Percentiles rank a stretch among this genome's conserved stretches.
phyloP scores from a whole-genome alignment of 1,139 yeast genomes.

The Pichia cactophila region DNA sequence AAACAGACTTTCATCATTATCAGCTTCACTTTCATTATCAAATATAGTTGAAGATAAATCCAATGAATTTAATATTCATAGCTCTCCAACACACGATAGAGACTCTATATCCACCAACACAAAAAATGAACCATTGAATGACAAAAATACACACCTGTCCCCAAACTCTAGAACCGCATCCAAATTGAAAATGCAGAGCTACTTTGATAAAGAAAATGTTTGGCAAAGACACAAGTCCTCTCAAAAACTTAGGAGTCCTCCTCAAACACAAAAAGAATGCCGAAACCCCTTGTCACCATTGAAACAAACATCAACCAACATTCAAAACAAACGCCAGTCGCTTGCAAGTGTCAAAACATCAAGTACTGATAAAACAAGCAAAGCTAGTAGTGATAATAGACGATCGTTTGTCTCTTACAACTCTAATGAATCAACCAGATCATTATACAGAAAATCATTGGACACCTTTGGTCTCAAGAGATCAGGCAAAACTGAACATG shows the following conservation, averaged over 20 bases:
- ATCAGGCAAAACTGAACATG: background rate
- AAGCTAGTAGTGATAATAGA: background rate
- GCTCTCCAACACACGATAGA: background rate
- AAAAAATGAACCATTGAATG: background rate
- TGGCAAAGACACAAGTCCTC: background rate
- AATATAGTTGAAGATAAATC: slow-evolving; percentile 16
- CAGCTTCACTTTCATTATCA: slow-evolving; percentile 9
- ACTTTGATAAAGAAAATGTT: slow-evolving; percentile 10
- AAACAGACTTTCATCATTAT: slow-evolving; percentile 5
- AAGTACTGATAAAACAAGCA: background rate
- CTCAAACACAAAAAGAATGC: background rate
- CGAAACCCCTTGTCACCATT: background rate
- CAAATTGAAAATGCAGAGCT: slow-evolving; percentile 12
- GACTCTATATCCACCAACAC: background rate
- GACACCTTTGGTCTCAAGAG: background rate
- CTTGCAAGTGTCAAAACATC: background rate
- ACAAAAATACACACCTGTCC: background rate
- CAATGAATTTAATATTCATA: background rate
- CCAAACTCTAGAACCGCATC: background rate
- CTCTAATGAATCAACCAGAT: background rate
- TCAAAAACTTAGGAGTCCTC: background rate
- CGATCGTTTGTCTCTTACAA: background rate
- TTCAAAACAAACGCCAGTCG: background rate
- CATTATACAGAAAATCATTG: background rate
- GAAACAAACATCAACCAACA: background rate